Percentiles rank a stretch among this genome's conserved stretches.
Conservation (phyloP, 805 yeast species). For the Torulaspora quercuum region DNA sequence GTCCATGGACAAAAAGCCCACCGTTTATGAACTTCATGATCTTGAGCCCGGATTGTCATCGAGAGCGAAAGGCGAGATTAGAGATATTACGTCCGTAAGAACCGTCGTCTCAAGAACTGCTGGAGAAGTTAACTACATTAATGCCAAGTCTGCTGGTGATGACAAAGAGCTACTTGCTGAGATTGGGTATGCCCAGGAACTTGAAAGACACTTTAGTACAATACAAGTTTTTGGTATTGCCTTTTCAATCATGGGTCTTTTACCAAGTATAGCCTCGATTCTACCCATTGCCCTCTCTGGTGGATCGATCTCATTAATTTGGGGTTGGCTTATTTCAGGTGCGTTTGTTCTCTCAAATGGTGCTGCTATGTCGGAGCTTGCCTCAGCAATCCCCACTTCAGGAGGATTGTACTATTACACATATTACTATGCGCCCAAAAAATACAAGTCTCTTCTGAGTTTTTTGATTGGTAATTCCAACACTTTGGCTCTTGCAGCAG, state of each 20-base stretch:
- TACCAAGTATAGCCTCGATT: constrained; percentile 61
- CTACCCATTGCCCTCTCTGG: constrained; percentile 52
- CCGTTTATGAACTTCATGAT: too few relatives aligned
- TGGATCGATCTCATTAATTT: constrained; percentile 57
- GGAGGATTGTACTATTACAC: constrained; percentile 75
- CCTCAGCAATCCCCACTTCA: constrained; percentile 67
- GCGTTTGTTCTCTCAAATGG: constrained; percentile 55
- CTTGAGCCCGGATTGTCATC: too few relatives aligned
- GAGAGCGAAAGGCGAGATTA: too few relatives aligned
- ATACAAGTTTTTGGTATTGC: constrained; percentile 68
- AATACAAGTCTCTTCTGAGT: constrained; percentile 49
- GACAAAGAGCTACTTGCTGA: constrained; percentile 30
- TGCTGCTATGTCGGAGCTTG: constrained; percentile 61
- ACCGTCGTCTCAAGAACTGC: too few relatives aligned
- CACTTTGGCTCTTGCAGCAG: constrained; percentile 62
- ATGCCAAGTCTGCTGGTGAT: constrained; percentile 19
- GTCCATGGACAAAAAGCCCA: too few relatives aligned
- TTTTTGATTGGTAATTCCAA: constrained; percentile 66
- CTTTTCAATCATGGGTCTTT: constrained; percentile 66
- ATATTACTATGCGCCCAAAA: constrained; percentile 59
- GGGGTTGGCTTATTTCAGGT: constrained; percentile 70
- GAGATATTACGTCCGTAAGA: too few relatives aligned
- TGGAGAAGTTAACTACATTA: constrained; percentile 28
- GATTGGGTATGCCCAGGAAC: constrained; percentile 69
- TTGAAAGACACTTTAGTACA: constrained; percentile 57